Evolutionary conservation across 1,284 basidiomycete species (phyloP), one percentile per base, ranked within the genome.

Genomic region (Abortiporus biennis): DNA sequence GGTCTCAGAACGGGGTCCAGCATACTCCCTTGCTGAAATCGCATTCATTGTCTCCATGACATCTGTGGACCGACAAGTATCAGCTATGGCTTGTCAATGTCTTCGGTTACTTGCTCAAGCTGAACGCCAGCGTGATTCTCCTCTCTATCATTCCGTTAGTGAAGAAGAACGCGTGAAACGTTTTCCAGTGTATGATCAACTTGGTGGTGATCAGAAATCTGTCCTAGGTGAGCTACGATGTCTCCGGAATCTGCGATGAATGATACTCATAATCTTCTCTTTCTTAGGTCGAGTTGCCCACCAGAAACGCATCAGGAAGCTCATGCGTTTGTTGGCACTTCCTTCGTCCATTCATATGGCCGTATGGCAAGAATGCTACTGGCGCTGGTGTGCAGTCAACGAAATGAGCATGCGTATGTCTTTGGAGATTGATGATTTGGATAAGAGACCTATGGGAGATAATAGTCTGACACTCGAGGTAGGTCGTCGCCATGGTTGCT

Each of bases 291-390:
- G 88, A 19, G 70, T 87, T 30, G 81, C 77, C 5, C 80, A 89
- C 57, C 89, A 92, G 64, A 92, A 86, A 59, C 76, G 86, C 2
- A 76, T 90, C 19, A 71, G 90, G 9, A 84, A 80, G 55, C 64
- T 88, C 29, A 58, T 91, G 42, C 75, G 85, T 3, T 62, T 78
- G 42, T 69, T 88, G 35, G 70, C 78, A 1, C 71, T 72, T 15
- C 79, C 84, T 6, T 76, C 75, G 20, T 72, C 78, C 1, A 74
- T 79, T 8, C 78, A 86, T 51, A 68, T 85, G 36, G 81, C 82
- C 3, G 81, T 87, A 2, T 92, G 90, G 90, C 71, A 83, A 50
- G 86, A 91, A 56, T 85, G 82, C 44, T 91, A 84, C 59, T 78
- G 71, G 63, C 54, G 65, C 15, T 65, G 64, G 63, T 59, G 56